Percentiles rank a stretch among this genome's conserved stretches.
phyloP scores from a whole-genome alignment of 108 stramenopile genomes.

The Cyclotella cryptica region DNA sequence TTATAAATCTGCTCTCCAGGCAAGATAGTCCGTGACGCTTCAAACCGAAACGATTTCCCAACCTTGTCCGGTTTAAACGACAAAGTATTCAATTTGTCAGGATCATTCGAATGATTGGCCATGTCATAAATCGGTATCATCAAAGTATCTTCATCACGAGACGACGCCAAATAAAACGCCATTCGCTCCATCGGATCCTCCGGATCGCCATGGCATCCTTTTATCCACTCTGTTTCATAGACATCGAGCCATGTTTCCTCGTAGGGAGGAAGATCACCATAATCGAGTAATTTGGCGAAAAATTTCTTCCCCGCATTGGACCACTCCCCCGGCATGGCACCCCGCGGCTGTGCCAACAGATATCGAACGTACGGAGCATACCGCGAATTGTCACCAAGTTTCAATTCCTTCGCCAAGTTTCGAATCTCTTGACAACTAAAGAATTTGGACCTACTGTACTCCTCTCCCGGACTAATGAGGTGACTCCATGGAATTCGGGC shows the following conservation, averaged over 20 bases:
- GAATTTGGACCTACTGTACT: constrained; percentile 26
- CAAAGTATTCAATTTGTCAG: constrained; percentile 41
- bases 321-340: constrained; percentile 52
- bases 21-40: constrained; percentile 35
- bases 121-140: constrained; percentile 61
- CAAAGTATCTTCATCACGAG: constrained; percentile 33
- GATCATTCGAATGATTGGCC: constrained; percentile 58
- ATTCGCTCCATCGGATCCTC: constrained; percentile 1
- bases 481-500: constrained; percentile 48
- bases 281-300: constrained; percentile 23
- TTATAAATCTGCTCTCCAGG: constrained; percentile 55
- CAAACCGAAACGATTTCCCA: constrained; percentile 37
- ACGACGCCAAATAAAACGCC: constrained; percentile 32
- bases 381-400: constrained; percentile 31
- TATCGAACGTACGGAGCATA: constrained; percentile 52
- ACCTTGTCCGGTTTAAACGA: constrained; percentile 34
- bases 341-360: constrained; percentile 35
- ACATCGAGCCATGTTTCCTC: constrained; percentile 38
- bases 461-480: constrained; percentile 35
- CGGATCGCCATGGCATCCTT: constrained; percentile 35
- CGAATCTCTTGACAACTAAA: constrained; percentile 37
- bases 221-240: constrained; percentile 17
- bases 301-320: constrained; percentile 35
- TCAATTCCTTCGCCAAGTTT: constrained; percentile 49
- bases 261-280: constrained; percentile 45